phyloP scores from a whole-genome alignment of 176 grass and related monocot genomes.

The Oryza meyeriana region DNA sequence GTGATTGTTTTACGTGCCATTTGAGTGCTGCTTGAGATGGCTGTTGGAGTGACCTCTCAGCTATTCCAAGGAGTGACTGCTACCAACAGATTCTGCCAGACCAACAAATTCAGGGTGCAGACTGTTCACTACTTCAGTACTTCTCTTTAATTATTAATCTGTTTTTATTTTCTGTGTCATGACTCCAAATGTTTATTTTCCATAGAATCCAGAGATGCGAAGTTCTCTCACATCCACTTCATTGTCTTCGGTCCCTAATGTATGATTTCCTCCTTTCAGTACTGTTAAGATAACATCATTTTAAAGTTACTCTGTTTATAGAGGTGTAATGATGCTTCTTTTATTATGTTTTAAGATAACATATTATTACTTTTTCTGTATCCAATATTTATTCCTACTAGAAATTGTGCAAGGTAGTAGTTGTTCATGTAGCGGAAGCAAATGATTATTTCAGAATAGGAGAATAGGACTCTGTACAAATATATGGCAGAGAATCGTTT shows the following conservation, averaged over 20 bases:
- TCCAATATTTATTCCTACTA: not conserved
- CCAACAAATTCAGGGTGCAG: constrained; percentile 55
- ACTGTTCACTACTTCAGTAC: not conserved
- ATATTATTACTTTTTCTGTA: not conserved
- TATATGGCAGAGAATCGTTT: not conserved
- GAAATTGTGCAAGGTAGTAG: not conserved
- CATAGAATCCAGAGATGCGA: constrained; percentile 55
- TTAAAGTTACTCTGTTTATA: not conserved
- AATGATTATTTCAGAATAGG: not conserved
- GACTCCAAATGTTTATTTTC: not conserved
- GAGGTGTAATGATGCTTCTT: not conserved
- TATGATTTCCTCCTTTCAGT: constrained; percentile 32
- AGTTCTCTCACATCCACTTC: constrained; percentile 48
- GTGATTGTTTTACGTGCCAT: constrained; percentile 26
- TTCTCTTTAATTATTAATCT: constrained; percentile 24
- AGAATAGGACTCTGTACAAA: not conserved
- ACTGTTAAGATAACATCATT: not conserved
- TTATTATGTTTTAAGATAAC: not conserved
- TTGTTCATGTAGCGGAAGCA: constrained; percentile 19
- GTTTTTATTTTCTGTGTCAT: not conserved
- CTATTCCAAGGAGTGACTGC: constrained; percentile 54
- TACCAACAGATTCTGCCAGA: constrained; percentile 38
- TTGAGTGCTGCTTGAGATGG: constrained; percentile 49
- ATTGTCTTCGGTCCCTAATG: constrained; percentile 43
- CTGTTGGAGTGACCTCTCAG: constrained; percentile 59